Percentiles rank a stretch among this genome's conserved stretches.
Conservation (phyloP, 2,329 filamentous ascomycete genomes). For the Fusarium cyanostomum region DNA sequence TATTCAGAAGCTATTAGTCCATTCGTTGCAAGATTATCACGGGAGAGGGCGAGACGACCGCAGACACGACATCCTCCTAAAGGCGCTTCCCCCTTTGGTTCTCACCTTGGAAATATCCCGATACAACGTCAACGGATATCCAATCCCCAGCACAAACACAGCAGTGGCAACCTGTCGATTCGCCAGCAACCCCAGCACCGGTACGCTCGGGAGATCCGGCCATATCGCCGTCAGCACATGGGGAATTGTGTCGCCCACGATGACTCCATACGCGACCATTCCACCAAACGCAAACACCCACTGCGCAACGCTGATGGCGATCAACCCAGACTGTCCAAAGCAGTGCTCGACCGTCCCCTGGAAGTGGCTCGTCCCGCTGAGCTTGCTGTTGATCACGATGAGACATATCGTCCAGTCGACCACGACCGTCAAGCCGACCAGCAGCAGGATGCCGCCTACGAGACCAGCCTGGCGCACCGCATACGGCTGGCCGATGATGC, state of each 20-base stretch:
- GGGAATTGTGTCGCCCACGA: slow-evolving; percentile 95
- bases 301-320: slow-evolving; percentile 90
- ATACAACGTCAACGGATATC: slow-evolving; percentile 92
- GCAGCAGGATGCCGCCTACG: slow-evolving; percentile 78
- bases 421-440: slow-evolving; percentile 81
- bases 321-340: slow-evolving; percentile 86
- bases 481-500: slow-evolving; percentile 88
- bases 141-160: slow-evolving; percentile 85
- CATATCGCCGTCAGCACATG: slow-evolving; percentile 86
- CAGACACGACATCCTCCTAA: not conserved
- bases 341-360: slow-evolving; percentile 96
- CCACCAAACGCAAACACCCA: slow-evolving; percentile 99
- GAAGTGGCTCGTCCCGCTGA: slow-evolving; percentile 92
- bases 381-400: slow-evolving; percentile 97
- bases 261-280: slow-evolving; percentile 98
- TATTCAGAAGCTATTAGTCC: slow-evolving; percentile 50
- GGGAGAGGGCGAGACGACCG: not conserved
- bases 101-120: slow-evolving; percentile 94
- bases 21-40: not conserved
- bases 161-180: slow-evolving; percentile 86
- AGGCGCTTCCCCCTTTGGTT: not conserved
- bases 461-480: slow-evolving; percentile 94
- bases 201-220: slow-evolving; percentile 75
- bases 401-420: slow-evolving; percentile 98
- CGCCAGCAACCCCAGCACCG: slow-evolving; percentile 83